phyloP scores from a whole-genome alignment of 371 early-diverging fungal genomes.

The Rhizopus stolonifer region DNA sequence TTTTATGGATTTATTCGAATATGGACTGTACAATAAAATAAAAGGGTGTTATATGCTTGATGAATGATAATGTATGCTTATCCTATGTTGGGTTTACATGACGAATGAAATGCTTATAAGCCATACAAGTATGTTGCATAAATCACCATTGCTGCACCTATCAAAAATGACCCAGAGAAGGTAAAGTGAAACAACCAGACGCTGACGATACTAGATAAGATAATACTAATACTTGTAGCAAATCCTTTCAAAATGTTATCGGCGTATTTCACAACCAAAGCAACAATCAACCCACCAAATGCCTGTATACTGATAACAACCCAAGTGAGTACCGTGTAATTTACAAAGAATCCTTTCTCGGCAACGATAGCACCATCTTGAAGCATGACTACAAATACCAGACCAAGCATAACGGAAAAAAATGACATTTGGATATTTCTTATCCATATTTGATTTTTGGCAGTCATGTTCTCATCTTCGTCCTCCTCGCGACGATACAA shows the following conservation, averaged over 20 bases:
- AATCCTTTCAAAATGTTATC: conserved; percentile 94
- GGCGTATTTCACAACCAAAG: conserved; percentile 92
- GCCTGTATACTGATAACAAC: conserved; percentile 86
- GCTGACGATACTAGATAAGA: conserved; percentile 76
- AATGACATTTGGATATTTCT: conserved; percentile 88
- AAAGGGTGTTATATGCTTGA: no score
- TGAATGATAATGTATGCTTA: no score
- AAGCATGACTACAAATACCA: conserved; percentile 62
- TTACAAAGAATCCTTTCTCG: conserved; percentile 84
- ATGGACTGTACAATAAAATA: no score
- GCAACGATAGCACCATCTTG: conserved; percentile 78
- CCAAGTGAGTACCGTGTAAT: conserved; percentile 78
- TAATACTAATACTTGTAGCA: conserved; percentile 93
- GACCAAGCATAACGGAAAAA: conserved; percentile 68
- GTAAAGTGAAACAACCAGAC: conserved; percentile 76
- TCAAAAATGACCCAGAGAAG: conserved; percentile 68
- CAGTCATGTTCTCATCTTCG: conserved; percentile 9
- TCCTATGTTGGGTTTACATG: neutral
- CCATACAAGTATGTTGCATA: conserved; percentile 81
- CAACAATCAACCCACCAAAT: conserved; percentile 90
- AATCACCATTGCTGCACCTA: conserved; percentile 77
- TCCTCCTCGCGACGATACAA: conserved; percentile 17
- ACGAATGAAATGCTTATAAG: conserved; percentile 17
- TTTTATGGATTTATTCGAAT: no score
- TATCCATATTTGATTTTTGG: conserved; percentile 75